Conservation (phyloP, 352 stramenopile species). For the Peronospora belbahrii region DNA sequence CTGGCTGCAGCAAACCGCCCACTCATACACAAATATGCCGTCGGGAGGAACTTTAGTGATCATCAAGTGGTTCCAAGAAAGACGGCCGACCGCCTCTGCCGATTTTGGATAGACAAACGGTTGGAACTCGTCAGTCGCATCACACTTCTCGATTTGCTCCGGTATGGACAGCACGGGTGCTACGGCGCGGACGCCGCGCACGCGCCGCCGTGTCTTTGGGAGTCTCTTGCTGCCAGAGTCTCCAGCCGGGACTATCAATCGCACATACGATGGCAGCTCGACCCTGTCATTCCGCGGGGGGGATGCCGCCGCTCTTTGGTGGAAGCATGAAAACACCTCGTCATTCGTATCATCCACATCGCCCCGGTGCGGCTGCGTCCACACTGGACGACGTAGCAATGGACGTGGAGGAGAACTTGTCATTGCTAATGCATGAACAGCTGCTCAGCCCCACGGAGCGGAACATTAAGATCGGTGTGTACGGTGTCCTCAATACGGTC, state of each 20-base stretch:
- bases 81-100: not conserved
- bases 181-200: constrained; percentile 59
- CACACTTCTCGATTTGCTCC: not conserved
- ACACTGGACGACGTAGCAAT: constrained; percentile 25
- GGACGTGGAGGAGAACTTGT: constrained; percentile 19
- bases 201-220: constrained; percentile 24
- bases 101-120: not conserved
- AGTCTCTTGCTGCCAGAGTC: constrained; percentile 18
- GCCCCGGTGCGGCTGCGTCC: constrained; percentile 3
- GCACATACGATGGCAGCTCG: constrained; percentile 33
- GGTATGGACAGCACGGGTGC: constrained; percentile 77
- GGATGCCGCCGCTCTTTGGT: not conserved
- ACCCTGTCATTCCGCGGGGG: constrained; percentile 14
- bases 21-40: no score
- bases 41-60: no score
- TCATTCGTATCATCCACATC: constrained; percentile 42
- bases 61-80: not conserved
- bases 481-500: constrained; percentile 91
- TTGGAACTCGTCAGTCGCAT: not conserved
- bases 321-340: constrained; percentile 39
- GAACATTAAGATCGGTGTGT: constrained; percentile 68
- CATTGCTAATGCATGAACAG: constrained; percentile 10
- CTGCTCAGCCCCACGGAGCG: constrained; percentile 17
- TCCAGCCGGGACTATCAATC: constrained; percentile 14
- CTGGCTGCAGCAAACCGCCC: no score